Base-by-base conservation (phyloP, 192 early-diverging fungal species). In the Podila horticola region DNA sequence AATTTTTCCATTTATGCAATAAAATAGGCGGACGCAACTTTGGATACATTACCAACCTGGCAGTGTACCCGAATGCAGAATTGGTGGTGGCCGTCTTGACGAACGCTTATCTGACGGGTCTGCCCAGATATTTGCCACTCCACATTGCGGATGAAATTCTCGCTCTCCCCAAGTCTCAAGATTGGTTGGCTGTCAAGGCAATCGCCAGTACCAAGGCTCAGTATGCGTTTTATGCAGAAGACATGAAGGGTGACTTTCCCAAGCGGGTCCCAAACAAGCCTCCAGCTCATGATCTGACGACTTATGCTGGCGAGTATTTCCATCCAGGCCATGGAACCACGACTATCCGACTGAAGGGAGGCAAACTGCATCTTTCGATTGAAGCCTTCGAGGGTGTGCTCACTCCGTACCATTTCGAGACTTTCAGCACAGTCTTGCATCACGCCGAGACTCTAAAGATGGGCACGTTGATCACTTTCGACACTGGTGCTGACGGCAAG, bases 331-430 rank as follows among this genome's bases (percentile, higher is more conserved):
- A 61, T 48, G 59, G 36, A 1, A 48, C 38, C 41, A 45, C 36
- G 22, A 19, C 36, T n/a, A 30, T 33, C 11, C 15, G 15, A 6
- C 11, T 36, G 5, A 36, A 8, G 5, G 20, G 24, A 6, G 31
- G 5, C 11, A 9, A 60, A 1, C 20, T 70, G 6, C 58, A 70
- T 3, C 24, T 62, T 10, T 11, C 8, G 29, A 51, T n/a, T 11
- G 61, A 48, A 5, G 36, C n/a, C 2, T 33, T 61, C 30, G 49
- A 22, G 29, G 30, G 45, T 45, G 45, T 45, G 9, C 4, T 70
- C 26, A 29, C 41, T 17, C 57, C 58, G 15, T 69, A 69, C 13
- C 67, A 69, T 29, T 69, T 26, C 8, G 67, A 69, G 22, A 48
- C 67, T 13, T 69, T 69, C 65, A 67, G 34, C 12, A 51, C 30